Base-by-base conservation (phyloP, 164 flowering plant genomes). In the Cinnamomum micranthum region DNA sequence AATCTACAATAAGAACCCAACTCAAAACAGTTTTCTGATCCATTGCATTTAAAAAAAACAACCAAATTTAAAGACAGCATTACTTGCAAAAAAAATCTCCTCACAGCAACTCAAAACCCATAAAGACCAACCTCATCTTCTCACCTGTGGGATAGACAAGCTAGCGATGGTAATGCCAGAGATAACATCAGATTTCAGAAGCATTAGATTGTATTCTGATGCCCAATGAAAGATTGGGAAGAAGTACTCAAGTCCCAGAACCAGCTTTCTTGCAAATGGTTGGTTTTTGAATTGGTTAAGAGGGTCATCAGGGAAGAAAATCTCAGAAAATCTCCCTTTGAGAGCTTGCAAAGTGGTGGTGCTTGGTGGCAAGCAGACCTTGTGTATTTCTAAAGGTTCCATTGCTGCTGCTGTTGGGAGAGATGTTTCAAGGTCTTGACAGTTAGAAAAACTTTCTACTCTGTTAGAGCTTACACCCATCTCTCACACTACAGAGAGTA, bases 291-390 rank as follows among this genome's bases (percentile, higher is more conserved):
- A 92, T 71, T 80, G 78, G 77, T 87, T 82, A 12, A 95, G 79
- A 9, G 98, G 98, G 52, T 93, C 92, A 73, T 95, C 99, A 1
- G 98, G 95, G 90, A 95, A 92, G 82, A 95, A 95, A 22, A 91
- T 85, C 76, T 95, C 98, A 5, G 86, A 76, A 6, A 91, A 76
- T 59, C 89, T 77, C 63, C 83, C 89, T 77, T 77, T 82, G n/a
- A 93, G 84, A 69, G 88, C 86, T 75, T 88, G 82, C 20, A 86
- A 65, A 19, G 89, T 83, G 69, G 84, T 84, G 51, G 69, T 83
- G 24, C 74, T 67, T 13, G 95, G 95, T 47, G 97, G 97, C 77
- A 90, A 71, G 69, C 88, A 84, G 28, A 93, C 97, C 28, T 65
- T 77, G 82, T 91, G 97, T 19, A 87, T 72, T 68, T 87, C 85